Base-by-base conservation (phyloP, 225 moss, liverwort and hornwort genomes). In the Polytrichum formosum region DNA sequence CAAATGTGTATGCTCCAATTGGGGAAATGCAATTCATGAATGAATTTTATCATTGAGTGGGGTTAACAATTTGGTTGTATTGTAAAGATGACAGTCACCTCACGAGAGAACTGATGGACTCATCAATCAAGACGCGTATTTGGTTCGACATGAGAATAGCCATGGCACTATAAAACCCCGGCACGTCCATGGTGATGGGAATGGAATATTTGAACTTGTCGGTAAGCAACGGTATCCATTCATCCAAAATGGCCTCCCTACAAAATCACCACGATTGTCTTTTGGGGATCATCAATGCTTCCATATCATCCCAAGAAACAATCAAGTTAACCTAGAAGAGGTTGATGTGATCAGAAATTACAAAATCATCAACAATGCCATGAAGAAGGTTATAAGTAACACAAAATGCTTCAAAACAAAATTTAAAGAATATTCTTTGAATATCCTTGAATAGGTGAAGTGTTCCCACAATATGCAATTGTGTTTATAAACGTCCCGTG, bases 81-180 rank as follows among this genome's bases (percentile, higher is more conserved):
- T 0, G 0, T 37, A 13, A 46, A 46, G 37, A 37, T 37, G n/a
- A 68, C 4, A 13, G 55, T 68, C 46, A 93, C 82, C 90, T 91
- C 20, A 84, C 80, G 54, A 90, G 64, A 8, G 82, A 83, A 63
- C 84, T 75, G 6, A 96, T 93, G 28, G 93, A 90, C 16, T 91
- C 91, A 64, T 91, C 96, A 25, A 82, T 72, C 8, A 90, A 81
- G 4, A 54, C 53, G 27, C 93, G 75, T 29, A 96, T 93, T 75
- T 96, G 93, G 69, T 75, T 93, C 18, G 87, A 69, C 75, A 96
- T 87, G 55, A 93, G 91, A 23, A 55, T 78, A n/a, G 90, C 85
- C 96, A 96, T 93, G 1, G 91, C 93, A 67, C 91, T 82, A 78
- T 96, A 70, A 63, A 96, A 96, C 10, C 93, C 85, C 13, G 23